Evolutionary conservation across 2,329 filamentous ascomycete genomes (phyloP).

Genomic region (Xylaria sp.): DNA sequence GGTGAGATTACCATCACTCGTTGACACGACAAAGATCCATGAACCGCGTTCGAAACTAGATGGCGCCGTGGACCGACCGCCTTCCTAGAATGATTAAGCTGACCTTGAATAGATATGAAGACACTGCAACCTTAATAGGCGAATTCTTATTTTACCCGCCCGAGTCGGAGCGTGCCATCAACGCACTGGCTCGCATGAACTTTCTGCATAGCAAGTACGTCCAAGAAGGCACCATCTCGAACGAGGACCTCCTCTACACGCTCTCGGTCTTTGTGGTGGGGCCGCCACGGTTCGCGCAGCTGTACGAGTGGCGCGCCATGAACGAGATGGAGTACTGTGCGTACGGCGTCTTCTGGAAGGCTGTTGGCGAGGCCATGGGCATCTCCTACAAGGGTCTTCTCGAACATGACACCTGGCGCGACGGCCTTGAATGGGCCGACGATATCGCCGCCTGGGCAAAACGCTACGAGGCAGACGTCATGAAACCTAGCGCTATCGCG

Average conservation of each 20-base stretch:
- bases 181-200: constrained; percentile 54
- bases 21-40: not conserved
- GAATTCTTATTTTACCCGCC: constrained; percentile 52
- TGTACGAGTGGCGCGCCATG: constrained; percentile 76
- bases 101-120: constrained; percentile 46
- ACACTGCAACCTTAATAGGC: constrained; percentile 48
- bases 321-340: constrained; percentile 76
- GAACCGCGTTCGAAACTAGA: not conserved
- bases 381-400: constrained; percentile 63
- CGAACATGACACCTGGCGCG: constrained; percentile 53
- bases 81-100: not conserved
- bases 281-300: constrained; percentile 70
- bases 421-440: constrained; percentile 64
- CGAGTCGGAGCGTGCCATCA: constrained; percentile 51
- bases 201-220: constrained; percentile 53
- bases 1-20: constrained; percentile 38
- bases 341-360: constrained; percentile 76
- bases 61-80: not conserved
- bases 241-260: constrained; percentile 54
- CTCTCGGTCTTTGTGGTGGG: constrained; percentile 71
- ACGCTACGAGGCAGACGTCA: constrained; percentile 67
- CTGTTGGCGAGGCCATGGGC: constrained; percentile 75
- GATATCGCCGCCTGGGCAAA: constrained; percentile 61
- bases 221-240: constrained; percentile 51
- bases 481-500: constrained; percentile 65